A percentile compares a stretch with the other conserved stretches of the same genome.
phyloP scores from a whole-genome alignment of 2,329 filamentous ascomycete species.

The Beauveria scarabaeidicola region DNA sequence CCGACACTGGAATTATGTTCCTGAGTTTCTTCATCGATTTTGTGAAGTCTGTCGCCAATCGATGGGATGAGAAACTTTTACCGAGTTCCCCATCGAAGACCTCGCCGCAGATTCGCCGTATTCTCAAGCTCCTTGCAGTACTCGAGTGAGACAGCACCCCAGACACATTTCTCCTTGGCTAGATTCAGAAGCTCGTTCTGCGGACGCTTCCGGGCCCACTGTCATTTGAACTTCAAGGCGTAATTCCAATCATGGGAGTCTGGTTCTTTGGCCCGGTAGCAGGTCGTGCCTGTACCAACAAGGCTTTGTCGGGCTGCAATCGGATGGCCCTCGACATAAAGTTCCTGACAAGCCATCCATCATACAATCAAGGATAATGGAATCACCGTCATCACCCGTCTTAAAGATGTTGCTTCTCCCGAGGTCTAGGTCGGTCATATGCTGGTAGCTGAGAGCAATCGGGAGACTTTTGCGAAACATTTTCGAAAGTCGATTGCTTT shows the following conservation, averaged over 20 bases:
- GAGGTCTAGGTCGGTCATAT: conserved; percentile 22
- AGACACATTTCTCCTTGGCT: conserved; percentile 20
- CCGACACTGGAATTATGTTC: no score
- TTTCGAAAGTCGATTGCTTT: conserved; percentile 22
- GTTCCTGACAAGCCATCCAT: conserved; percentile 13
- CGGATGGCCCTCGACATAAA: conserved; percentile 22
- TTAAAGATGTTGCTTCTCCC: conserved; percentile 18
- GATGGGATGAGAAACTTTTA: background rate
- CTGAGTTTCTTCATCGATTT: no score
- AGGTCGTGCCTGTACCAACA: conserved; percentile 24
- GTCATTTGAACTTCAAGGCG: conserved; percentile 27
- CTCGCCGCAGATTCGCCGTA: background rate
- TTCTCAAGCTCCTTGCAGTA: conserved; percentile 12
- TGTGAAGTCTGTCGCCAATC: background rate
- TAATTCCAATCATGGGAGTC: conserved; percentile 20
- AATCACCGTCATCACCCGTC: conserved; percentile 16
- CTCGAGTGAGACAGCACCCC: conserved; percentile 22
- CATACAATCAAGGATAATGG: background rate
- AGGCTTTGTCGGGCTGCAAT: conserved; percentile 19
- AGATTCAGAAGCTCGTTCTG: conserved; percentile 26
- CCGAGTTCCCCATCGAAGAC: background rate
- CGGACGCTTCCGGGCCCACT: conserved; percentile 20
- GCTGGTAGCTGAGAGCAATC: conserved; percentile 22
- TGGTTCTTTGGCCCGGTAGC: conserved; percentile 21
- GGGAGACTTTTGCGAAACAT: conserved; percentile 20